These are phyloP conservation scores for Coelastrella sp. DNA, from an alignment of 139 green algal species.

Conservation along the genomic window DNA sequence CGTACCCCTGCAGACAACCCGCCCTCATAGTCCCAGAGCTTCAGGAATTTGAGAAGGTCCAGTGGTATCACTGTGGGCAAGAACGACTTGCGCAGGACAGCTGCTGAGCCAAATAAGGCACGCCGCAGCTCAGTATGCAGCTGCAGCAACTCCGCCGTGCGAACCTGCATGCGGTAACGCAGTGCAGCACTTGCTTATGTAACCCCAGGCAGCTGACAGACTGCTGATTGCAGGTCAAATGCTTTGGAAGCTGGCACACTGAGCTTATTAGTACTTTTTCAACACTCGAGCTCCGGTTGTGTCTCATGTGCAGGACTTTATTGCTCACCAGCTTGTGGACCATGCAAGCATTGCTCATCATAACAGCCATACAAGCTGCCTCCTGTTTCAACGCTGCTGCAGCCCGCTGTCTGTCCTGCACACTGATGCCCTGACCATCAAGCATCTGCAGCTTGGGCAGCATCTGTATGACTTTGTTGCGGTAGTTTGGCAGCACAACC, in stretches of 20 bases:
- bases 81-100: background rate
- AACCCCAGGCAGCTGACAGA: no score
- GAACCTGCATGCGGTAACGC: slow-evolving; percentile 53
- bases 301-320: no score
- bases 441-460: slow-evolving; percentile 65
- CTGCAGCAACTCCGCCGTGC: slow-evolving; percentile 61
- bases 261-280: no score
- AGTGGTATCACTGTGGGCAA: background rate
- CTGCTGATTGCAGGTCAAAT: no score
- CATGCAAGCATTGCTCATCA: slow-evolving; percentile 77
- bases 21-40: slow-evolving; percentile 84
- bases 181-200: background rate
- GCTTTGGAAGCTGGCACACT: no score
- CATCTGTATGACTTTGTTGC: slow-evolving; percentile 55
- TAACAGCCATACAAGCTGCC: slow-evolving; percentile 68
- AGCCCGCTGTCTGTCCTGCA: slow-evolving; percentile 62
- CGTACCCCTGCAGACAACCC: slow-evolving; percentile 59
- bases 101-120: slow-evolving; percentile 51
- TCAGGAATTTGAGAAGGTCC: slow-evolving; percentile 58
- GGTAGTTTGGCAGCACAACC: slow-evolving; percentile 70
- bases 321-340: slow-evolving; percentile 80
- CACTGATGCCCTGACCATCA: slow-evolving; percentile 68
- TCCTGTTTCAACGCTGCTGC: slow-evolving; percentile 60
- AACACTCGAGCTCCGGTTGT: no score
- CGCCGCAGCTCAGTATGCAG: slow-evolving; percentile 78